A percentile compares a stretch with the other conserved stretches of the same genome.
phyloP scores from a whole-genome alignment of 2,329 filamentous ascomycete species.

The Leptographium procerum region DNA sequence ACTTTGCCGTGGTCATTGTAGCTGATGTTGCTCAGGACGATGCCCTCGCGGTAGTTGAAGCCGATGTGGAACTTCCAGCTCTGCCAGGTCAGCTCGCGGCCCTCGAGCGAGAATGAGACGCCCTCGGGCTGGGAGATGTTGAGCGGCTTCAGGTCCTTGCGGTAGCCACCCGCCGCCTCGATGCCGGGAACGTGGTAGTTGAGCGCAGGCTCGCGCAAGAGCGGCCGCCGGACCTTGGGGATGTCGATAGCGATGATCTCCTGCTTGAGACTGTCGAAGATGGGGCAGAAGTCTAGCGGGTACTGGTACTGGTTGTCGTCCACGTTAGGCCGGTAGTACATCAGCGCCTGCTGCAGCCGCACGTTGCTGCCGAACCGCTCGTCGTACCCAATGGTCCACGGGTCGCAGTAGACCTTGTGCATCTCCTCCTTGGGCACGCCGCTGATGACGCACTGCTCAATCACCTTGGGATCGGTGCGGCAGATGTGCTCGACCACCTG shows the following conservation, averaged over 20 bases:
- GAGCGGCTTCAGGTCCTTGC: constrained; percentile 68
- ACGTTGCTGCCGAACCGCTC: constrained; percentile 71
- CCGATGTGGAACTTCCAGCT: constrained; percentile 90
- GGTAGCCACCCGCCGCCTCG: constrained; percentile 62
- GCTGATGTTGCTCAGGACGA: constrained; percentile 81
- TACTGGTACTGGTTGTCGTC: constrained; percentile 88
- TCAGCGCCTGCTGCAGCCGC: constrained; percentile 80
- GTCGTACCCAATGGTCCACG: constrained; percentile 93
- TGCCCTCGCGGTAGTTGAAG: constrained; percentile 89
- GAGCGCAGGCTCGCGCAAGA: constrained; percentile 60
- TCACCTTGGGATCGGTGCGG: constrained; percentile 71
- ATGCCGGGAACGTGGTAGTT: constrained; percentile 72
- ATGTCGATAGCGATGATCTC: constrained; percentile 76
- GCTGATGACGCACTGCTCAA: constrained; percentile 77
- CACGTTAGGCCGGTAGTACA: constrained; percentile 83
- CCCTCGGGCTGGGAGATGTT: constrained; percentile 68
- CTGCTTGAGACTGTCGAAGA: constrained; percentile 71
- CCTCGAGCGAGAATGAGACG: constrained; percentile 61
- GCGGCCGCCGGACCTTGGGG: constrained; percentile 61
- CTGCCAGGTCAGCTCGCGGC: constrained; percentile 72
- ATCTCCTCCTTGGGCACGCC: constrained; percentile 75
- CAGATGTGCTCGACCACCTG: constrained; percentile 66
- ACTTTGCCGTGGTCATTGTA: constrained; percentile 74
- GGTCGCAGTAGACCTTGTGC: constrained; percentile 93
- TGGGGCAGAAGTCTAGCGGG: constrained; percentile 87